These are phyloP conservation scores for Mrakia frigida DNA, from an alignment of 768 basidiomycete genomes.

Conservation along the genomic window DNA sequence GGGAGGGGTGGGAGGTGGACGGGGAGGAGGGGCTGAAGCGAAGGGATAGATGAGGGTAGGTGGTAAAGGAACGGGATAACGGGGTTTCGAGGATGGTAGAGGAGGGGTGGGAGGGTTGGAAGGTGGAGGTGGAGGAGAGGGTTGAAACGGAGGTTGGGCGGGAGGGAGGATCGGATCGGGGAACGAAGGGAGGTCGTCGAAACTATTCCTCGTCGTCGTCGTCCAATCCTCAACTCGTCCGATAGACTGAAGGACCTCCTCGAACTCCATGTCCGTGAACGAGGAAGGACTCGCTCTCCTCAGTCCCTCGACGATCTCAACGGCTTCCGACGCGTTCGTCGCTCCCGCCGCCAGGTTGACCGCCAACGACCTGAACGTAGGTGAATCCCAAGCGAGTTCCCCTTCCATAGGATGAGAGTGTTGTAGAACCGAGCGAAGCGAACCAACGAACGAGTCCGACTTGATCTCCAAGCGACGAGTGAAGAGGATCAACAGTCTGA, in stretches of 20 bases:
- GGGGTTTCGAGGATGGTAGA: not conserved
- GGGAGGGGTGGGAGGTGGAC: no score
- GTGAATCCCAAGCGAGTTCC: no score
- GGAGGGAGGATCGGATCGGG: not conserved
- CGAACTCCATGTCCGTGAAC: not conserved
- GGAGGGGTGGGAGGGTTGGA: not conserved
- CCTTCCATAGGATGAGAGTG: not conserved
- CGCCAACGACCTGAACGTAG: not conserved
- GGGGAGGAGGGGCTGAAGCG: not conserved
- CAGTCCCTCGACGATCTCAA: not conserved
- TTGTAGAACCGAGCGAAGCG: not conserved
- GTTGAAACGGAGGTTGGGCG: no score
- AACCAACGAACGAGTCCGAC: not conserved
- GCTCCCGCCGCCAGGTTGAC: not conserved
- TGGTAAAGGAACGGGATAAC: no score
- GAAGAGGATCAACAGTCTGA: not conserved
- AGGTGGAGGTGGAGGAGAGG: no score
- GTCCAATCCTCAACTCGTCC: not conserved
- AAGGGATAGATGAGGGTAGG: not conserved
- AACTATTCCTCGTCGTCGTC: not conserved
- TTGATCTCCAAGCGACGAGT: not conserved
- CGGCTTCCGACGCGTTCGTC: conserved; percentile 9
- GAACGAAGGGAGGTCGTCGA: not conserved
- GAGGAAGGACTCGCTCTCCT: not conserved
- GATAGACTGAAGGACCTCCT: not conserved